Conservation (phyloP, 345 rosid species). For the Arabidopsis arenosa region DNA sequence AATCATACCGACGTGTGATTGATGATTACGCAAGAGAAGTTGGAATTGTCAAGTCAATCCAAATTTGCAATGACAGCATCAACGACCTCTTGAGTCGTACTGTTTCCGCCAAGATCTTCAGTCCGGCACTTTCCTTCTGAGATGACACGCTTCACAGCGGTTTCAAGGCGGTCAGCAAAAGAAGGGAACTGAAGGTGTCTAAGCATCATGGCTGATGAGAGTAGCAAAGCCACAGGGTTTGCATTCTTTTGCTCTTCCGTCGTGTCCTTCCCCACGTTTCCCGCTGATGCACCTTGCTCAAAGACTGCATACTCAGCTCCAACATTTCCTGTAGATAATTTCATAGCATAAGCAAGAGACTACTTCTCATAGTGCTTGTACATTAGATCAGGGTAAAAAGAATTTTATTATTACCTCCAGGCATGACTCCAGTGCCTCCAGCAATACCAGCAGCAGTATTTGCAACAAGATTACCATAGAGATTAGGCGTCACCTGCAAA, state of each 20-base stretch:
- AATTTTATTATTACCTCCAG: conserved; percentile 75
- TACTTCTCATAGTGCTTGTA: conserved; percentile 4
- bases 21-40: not conserved
- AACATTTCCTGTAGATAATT: conserved; percentile 61
- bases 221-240: conserved; percentile 87
- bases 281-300: conserved; percentile 97
- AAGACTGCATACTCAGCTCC: conserved; percentile 90
- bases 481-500: conserved; percentile 86
- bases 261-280: conserved; percentile 80
- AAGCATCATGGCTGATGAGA: conserved; percentile 97
- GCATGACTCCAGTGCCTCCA: conserved; percentile 98
- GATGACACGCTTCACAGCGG: conserved; percentile 74
- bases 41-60: conserved; percentile 26
- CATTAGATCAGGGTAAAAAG: not conserved
- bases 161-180: conserved; percentile 91
- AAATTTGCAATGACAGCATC: conserved; percentile 40
- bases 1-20: conserved; percentile 24
- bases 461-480: conserved; percentile 87
- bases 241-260: conserved; percentile 71
- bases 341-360: conserved; percentile 5
- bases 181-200: conserved; percentile 91
- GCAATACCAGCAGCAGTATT: conserved; percentile 98
- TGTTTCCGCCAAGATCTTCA: conserved; percentile 49
- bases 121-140: conserved; percentile 58
- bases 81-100: conserved; percentile 46